These are phyloP conservation scores for Oryza rufipogon DNA, from an alignment of 176 grass and related monocot genomes.

Conservation along the genomic window DNA sequence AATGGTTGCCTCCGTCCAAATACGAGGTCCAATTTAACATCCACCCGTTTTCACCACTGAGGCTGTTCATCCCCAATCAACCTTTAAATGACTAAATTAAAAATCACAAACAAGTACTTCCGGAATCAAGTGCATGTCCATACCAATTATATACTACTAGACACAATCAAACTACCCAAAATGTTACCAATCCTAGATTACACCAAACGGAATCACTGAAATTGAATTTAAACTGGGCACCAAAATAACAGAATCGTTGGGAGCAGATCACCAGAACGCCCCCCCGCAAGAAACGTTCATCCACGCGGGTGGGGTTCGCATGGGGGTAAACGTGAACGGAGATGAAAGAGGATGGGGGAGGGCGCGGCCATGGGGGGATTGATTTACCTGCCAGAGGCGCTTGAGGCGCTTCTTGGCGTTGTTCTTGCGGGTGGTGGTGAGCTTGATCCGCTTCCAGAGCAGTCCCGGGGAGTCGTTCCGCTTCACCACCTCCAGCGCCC, in stretches of 20 bases:
- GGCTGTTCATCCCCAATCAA: background rate
- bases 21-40: too few relatives aligned
- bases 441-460: slow-evolving; percentile 91
- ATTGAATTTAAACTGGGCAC: background rate
- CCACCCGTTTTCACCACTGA: background rate
- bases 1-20: background rate
- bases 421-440: slow-evolving; percentile 90
- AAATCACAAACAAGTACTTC: background rate
- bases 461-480: slow-evolving; percentile 69
- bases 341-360: background rate
- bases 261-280: too few relatives aligned
- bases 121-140: background rate
- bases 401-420: slow-evolving; percentile 91
- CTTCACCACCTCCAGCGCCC: slow-evolving; percentile 81
- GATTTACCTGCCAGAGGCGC: slow-evolving; percentile 82
- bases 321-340: background rate
- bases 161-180: background rate
- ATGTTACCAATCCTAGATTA: background rate
- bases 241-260: too few relatives aligned
- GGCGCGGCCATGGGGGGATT: too few relatives aligned
- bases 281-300: background rate
- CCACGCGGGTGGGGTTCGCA: background rate
- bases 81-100: background rate
- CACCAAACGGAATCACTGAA: background rate
- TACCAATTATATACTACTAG: background rate